phyloP scores from a whole-genome alignment of 805 yeast genomes.

The Pichia scutulata region DNA sequence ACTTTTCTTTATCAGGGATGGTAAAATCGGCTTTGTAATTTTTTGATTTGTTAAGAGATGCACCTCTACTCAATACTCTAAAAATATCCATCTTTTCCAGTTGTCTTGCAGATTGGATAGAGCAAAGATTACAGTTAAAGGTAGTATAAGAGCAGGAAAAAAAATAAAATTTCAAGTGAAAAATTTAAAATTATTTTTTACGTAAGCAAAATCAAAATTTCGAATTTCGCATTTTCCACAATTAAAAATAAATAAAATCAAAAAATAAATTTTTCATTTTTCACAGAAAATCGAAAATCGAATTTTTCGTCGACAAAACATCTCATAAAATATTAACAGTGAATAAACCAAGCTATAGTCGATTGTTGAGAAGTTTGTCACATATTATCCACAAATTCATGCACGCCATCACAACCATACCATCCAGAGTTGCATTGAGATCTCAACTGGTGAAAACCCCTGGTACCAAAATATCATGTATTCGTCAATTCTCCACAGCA shows the following conservation, averaged over 20 bases:
- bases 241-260: too few species aligned
- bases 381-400: neutral
- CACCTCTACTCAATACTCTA: slow-evolving; percentile 78
- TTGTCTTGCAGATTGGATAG: neutral
- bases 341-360: neutral
- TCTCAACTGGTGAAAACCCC: neutral
- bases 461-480: neutral
- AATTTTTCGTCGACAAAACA: neutral
- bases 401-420: neutral
- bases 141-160: neutral
- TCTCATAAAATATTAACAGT: neutral
- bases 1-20: slow-evolving; percentile 21
- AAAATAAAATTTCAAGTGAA: neutral
- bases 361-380: neutral
- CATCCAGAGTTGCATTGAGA: neutral
- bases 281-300: neutral
- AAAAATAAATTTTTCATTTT: neutral
- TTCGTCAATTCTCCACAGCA: neutral
- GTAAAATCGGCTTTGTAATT: slow-evolving; percentile 36
- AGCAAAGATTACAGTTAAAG: neutral
- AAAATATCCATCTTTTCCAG: slow-evolving; percentile 69
- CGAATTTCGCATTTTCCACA: too few species aligned
- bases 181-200: neutral
- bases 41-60: slow-evolving; percentile 58
- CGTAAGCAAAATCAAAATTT: neutral